Base-by-base conservation (phyloP, 2,329 filamentous ascomycete genomes). In the Claviceps arundinis region DNA sequence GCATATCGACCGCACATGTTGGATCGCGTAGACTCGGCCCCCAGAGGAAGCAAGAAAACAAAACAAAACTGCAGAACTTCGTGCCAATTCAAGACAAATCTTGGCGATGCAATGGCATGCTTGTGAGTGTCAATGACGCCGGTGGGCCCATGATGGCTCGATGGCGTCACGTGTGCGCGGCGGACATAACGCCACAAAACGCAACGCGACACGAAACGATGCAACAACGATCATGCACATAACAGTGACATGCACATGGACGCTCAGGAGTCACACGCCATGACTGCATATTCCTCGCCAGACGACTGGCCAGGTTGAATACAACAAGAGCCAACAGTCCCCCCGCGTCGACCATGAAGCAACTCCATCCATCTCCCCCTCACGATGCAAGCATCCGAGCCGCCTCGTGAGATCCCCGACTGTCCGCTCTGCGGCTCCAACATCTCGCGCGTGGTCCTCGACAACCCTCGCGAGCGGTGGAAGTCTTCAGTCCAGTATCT, bases 1-100 rank as follows among this genome's bases (percentile, higher is more conserved):
- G 62, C 63, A 55, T 70, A 70, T 48, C 68, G 60, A 19, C 67
- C 68, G 52, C 67, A 70, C 67, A 70, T 70, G 2, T 13, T 22
- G 48, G 11, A 17, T 13, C 7, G 11, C 9, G 5, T 14, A 19
- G 6, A 26, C 26, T 26, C 26, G n/a, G 7, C 26, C 26, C 26
- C 7, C 19, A 22, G 5, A 3, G 16, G 19, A n/a, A 37, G 7
- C 11, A 24, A 30, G 24, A 24, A 13, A 9, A 17, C 37, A 5
- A 22, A 22, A 30, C 26, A 30, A 30, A 30, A 9, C 8, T 30
- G 26, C 26, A 30, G 26, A 9, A 30, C 8, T 2, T 30, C 0
- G 26, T 30, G 26, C 8, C 26, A 8, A 9, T 30, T 30, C 26
- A 30, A 30, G 26, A 30, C 26, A 30, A 9, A 30, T 30, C 26